Percentiles rank a stretch among this genome's conserved stretches.
Conservation (phyloP, 306 rosid species). For the Rosa rugosa region DNA sequence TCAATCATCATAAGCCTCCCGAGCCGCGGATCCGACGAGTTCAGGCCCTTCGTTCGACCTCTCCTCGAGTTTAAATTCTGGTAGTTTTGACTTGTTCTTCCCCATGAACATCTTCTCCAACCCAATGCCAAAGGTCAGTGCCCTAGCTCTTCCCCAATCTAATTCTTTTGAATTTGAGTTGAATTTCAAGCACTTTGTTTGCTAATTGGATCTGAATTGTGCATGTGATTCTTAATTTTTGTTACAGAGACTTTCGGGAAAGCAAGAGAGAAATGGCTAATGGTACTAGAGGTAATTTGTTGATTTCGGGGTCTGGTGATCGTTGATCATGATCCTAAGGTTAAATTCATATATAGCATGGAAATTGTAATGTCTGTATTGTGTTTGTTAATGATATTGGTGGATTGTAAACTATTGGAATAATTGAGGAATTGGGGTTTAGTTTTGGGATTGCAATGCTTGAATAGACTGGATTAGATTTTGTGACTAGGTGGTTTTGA, state of each 20-base stretch:
- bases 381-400: not conserved
- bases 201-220: conserved; percentile 18
- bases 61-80: conserved; percentile 97
- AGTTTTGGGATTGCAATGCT: not conserved
- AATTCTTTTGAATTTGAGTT: not conserved
- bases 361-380: not conserved
- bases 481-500: not conserved
- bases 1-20: conserved; percentile 43
- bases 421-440: not conserved
- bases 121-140: conserved; percentile 87
- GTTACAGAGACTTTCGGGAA: conserved; percentile 94
- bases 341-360: not conserved
- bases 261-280: conserved; percentile 86
- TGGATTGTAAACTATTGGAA: not conserved
- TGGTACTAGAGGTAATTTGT: conserved; percentile 72
- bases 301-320: not conserved
- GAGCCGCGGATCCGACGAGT: conserved; percentile 73
- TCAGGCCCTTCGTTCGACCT: conserved; percentile 94
- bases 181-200: not conserved
- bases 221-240: conserved; percentile 3
- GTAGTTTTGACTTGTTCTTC: conserved; percentile 24
- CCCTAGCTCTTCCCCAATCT: conserved; percentile 13
- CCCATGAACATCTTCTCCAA: conserved; percentile 81
- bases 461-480: not conserved
- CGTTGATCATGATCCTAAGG: not conserved